Evolutionary conservation across 2,329 filamentous ascomycete genomes (phyloP), one percentile per base, ranked within the genome.

Genomic region (Ophiognomonia clavigignenti-juglandacearum): DNA sequence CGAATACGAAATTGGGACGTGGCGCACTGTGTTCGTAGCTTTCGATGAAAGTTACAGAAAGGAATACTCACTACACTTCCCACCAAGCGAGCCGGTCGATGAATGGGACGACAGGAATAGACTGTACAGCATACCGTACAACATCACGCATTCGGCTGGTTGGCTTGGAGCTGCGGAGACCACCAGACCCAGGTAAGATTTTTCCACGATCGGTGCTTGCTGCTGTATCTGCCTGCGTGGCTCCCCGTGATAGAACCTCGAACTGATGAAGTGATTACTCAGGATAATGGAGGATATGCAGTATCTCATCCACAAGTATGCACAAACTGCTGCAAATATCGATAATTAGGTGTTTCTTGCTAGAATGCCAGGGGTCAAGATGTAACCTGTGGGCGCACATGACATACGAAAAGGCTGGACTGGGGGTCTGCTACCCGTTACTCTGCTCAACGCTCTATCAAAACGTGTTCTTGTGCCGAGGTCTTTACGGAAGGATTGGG

Each of bases 271-370:
- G 3, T 18, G 0, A n/a, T 26, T 39, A 1, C 31, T 9, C 19
- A 55, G 53, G 4, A 48, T 50, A 3, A 54, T 54, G 24, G 54
- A 55, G 16, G 45, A 55, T 32, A 54, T 56, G 53, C 51, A 49
- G 18, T 54, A 52, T 39, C 51, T 57, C 1, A 53, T 48, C 40
- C 41, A 54, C 22, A 53, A 54, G 32, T 56, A 53, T 16, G 52
- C 55, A 6, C 32, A 14, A 16, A 5, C 4, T 7, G 32, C 32
- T 16, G 4, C 32, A n/a, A 18, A 4, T 16, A 16, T 4, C 8
- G 14, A 16, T 4, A 9, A 14, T 18, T n/a, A 16, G 14, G 4
- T 16, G 9, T 35, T 9, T 11, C n/a, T n/a, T n/a, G n/a, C n/a
- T n/a, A n/a, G n/a, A n/a, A n/a, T n/a, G n/a, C n/a, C n/a, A n/a